Conservation (phyloP, 2,329 filamentous ascomycete genomes). For the Fusarium siculi region DNA sequence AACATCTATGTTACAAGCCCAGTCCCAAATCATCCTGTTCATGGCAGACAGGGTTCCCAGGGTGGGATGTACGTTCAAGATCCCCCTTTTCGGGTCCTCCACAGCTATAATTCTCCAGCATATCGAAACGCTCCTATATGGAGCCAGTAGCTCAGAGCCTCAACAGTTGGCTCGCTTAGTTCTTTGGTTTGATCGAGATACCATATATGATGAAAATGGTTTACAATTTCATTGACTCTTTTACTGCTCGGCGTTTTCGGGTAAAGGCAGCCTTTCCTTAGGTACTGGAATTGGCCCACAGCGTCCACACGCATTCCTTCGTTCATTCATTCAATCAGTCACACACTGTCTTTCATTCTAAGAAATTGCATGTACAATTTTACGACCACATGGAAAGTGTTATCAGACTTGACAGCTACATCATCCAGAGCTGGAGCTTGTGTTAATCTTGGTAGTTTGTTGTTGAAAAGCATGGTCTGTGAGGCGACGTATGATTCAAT, state of each 20-base stretch:
- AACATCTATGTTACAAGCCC: constrained; percentile 31
- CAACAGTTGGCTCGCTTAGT: neutral
- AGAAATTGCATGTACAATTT: constrained; percentile 23
- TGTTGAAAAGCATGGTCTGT: constrained; percentile 18
- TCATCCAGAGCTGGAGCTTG: too few species aligned
- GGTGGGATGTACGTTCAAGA: constrained; percentile 33
- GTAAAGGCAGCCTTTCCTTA: constrained; percentile 31
- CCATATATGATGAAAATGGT: constrained; percentile 26
- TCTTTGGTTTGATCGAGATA: constrained; percentile 31
- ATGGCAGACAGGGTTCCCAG: constrained; percentile 30
- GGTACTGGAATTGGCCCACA: constrained; percentile 23
- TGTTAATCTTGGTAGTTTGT: constrained; percentile 7
- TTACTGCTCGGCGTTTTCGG: constrained; percentile 27
- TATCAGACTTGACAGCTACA: constrained; percentile 12
- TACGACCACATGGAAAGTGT: constrained; percentile 2
- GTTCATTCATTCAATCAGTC: neutral
- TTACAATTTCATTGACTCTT: constrained; percentile 15
- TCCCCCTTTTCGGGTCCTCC: constrained; percentile 62
- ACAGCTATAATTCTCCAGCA: constrained; percentile 69
- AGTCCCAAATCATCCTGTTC: constrained; percentile 5
- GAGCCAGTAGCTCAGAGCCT: constrained; percentile 50
- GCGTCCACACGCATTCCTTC: constrained; percentile 38
- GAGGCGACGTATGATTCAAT: neutral
- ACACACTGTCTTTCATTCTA: constrained; percentile 28
- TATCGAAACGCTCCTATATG: constrained; percentile 67